Conservation (phyloP, 2,329 filamentous ascomycete genomes). For the Fusarium sp. region DNA sequence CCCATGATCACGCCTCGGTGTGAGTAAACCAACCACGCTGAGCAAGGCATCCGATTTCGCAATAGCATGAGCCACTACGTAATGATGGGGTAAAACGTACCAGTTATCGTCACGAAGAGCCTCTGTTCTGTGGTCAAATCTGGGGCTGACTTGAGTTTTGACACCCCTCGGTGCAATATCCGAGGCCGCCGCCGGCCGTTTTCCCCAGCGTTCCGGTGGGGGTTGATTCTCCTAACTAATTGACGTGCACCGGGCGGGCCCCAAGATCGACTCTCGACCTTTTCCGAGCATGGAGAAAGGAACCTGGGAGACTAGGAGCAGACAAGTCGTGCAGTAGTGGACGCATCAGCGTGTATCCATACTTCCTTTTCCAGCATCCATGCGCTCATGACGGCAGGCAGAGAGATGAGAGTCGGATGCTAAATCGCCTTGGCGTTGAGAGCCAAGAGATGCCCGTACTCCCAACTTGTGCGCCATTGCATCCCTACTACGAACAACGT, state of each 20-base stretch:
- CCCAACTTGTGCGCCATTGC: neutral
- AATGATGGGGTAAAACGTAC: slow-evolving; percentile 38
- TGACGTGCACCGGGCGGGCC: neutral
- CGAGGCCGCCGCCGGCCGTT: slow-evolving; percentile 2
- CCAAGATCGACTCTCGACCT: slow-evolving; percentile 1
- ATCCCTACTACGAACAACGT: neutral
- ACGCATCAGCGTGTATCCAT: neutral
- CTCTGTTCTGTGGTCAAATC: neutral
- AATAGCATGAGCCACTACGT: slow-evolving; percentile 32
- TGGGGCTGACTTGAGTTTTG: neutral
- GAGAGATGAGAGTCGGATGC: neutral
- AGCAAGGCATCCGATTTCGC: slow-evolving; percentile 4
- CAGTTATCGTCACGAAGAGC: slow-evolving; percentile 29
- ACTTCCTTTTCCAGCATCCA: neutral
- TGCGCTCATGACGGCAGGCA: neutral
- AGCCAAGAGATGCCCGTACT: neutral
- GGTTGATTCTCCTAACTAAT: neutral
- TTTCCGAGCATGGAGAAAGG: neutral
- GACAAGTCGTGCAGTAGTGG: slow-evolving; percentile 10
- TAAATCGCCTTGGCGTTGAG: neutral
- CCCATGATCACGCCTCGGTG: neutral
- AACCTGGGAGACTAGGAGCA: neutral
- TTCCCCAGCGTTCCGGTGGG: neutral
- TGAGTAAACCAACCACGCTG: neutral
- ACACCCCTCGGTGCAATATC: slow-evolving; percentile 1